These are phyloP conservation scores for Neoboletus magnificus DNA, from an alignment of 768 basidiomycete species.

Conservation along the genomic window DNA sequence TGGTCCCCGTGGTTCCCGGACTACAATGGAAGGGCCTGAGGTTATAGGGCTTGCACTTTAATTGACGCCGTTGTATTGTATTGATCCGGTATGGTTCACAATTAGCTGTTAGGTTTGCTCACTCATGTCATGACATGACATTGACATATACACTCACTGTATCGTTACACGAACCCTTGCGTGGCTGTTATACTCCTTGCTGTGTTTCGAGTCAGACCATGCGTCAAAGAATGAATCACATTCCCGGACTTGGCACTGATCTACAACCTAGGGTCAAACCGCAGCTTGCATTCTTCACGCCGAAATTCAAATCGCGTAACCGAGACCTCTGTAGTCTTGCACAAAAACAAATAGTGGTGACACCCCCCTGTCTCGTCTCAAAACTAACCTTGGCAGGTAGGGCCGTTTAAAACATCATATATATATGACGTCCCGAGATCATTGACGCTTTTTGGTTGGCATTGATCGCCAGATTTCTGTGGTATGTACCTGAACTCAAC, in stretches of 20 bases:
- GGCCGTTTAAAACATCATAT: neutral
- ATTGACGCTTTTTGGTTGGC: neutral
- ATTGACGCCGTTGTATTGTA: neutral
- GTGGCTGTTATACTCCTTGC: too few species aligned
- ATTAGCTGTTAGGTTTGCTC: neutral
- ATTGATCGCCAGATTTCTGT: neutral
- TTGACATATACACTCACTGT: neutral
- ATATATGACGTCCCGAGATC: neutral
- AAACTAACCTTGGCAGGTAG: neutral
- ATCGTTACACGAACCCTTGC: neutral
- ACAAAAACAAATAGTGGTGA: neutral
- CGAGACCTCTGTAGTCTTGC: neutral
- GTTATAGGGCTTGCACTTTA: neutral
- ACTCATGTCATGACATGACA: neutral
- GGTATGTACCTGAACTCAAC: neutral
- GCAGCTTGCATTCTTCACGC: neutral
- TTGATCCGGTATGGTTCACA: neutral
- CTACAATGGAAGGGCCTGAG: neutral
- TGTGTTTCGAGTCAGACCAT: neutral
- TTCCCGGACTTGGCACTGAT: neutral
- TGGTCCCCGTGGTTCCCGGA: neutral
- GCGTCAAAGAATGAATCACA: neutral
- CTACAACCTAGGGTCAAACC: neutral
- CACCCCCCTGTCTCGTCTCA: neutral
- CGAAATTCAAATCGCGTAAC: slow-evolving; percentile 8